phyloP scores from a whole-genome alignment of 768 basidiomycete genomes.

The Russula vinacea region DNA sequence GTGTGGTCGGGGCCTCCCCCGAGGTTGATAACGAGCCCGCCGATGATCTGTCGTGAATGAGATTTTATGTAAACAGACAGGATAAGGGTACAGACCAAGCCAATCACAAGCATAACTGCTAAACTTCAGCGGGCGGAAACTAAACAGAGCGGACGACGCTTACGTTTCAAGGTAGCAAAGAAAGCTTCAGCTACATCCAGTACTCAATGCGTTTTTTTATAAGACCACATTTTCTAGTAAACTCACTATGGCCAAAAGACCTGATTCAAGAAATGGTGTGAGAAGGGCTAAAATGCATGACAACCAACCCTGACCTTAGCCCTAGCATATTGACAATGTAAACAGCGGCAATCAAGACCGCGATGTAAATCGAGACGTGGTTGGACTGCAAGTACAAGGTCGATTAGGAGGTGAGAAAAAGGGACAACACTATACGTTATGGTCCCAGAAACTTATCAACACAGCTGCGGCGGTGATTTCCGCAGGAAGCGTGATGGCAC shows the following conservation, averaged over 20 bases:
- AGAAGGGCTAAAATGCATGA: neutral
- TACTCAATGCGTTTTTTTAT: neutral
- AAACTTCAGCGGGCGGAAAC: constrained; percentile 6
- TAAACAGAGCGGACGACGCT: neutral
- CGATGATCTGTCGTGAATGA: constrained; percentile 22
- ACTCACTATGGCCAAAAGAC: constrained; percentile 26
- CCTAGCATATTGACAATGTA: constrained; percentile 26
- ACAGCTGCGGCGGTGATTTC: constrained; percentile 29
- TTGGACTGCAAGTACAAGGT: constrained; percentile 10
- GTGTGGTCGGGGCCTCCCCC: constrained; percentile 29
- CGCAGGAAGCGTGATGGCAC: constrained; percentile 27
- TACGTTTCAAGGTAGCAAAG: constrained; percentile 30
- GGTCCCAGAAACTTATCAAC: constrained; percentile 27
- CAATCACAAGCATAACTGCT: constrained; percentile 29
- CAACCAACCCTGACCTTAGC: constrained; percentile 8
- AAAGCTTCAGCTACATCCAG: constrained; percentile 23
- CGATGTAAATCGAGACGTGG: constrained; percentile 23
- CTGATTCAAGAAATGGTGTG: constrained; percentile 7
- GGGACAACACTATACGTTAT: constrained; percentile 11
- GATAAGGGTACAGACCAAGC: constrained; percentile 18
- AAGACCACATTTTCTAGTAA: neutral
- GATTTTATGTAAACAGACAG: neutral
- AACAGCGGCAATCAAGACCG: constrained; percentile 18
- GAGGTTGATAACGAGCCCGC: constrained; percentile 26
- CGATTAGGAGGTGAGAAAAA: neutral